These are phyloP conservation scores for Trichosporon faecale DNA, from an alignment of 1,284 basidiomycete species.

Conservation along the genomic window DNA sequence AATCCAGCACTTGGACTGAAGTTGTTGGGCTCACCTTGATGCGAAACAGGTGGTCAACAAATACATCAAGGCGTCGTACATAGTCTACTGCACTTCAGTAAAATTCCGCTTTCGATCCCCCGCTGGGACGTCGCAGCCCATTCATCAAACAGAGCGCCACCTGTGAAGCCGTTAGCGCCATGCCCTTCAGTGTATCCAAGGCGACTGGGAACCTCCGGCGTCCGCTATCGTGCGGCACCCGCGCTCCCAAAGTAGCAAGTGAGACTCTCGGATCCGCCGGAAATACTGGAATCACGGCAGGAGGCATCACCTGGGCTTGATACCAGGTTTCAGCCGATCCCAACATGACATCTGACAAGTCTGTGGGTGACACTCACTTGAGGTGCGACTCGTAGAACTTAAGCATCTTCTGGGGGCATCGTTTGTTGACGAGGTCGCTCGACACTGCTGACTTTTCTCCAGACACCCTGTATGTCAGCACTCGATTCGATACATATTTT, in stretches of 20 bases:
- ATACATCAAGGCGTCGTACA: slow-evolving; percentile 11
- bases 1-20: neutral
- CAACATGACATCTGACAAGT: no score
- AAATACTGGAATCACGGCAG: neutral
- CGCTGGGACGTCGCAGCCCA: neutral
- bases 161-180: neutral
- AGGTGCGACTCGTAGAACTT: slow-evolving; percentile 50
- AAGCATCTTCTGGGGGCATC: slow-evolving; percentile 47
- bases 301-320: neutral
- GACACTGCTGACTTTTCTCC: slow-evolving; percentile 36
- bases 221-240: neutral
- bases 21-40: neutral
- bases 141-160: slow-evolving; percentile 6
- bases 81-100: neutral
- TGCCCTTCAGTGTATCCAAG: neutral
- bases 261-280: neutral
- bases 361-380: slow-evolving; percentile 33
- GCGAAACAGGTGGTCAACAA: slow-evolving; percentile 4
- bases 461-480: slow-evolving; percentile 34
- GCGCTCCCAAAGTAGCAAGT: no score
- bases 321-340: neutral
- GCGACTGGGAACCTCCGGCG: neutral
- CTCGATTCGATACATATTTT: neutral
- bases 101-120: neutral
- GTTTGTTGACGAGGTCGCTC: slow-evolving; percentile 35